Percentiles rank a stretch among this genome's conserved stretches.
Evolutionary conservation across 352 stramenopile genomes (phyloP).

Genomic region (Globisporangium spiculum): DNA sequence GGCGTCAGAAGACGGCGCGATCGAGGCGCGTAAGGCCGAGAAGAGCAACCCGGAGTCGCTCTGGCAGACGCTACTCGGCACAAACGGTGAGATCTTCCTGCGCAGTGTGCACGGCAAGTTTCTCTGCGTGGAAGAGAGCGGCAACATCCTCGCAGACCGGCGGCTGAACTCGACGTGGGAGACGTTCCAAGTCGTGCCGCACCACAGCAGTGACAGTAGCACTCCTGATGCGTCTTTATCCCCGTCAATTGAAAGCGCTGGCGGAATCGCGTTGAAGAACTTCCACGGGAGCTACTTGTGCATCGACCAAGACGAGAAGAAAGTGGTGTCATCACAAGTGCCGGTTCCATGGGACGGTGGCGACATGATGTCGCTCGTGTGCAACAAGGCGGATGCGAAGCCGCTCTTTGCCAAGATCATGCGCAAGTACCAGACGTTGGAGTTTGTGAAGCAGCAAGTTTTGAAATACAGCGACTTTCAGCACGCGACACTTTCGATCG

Average conservation of each 20-base stretch:
- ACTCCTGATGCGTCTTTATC: not conserved
- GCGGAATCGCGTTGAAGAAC: slow-evolving; percentile 64
- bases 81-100: slow-evolving; percentile 59
- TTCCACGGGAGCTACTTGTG: slow-evolving; percentile 80
- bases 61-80: slow-evolving; percentile 73
- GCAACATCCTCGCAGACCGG: slow-evolving; percentile 66
- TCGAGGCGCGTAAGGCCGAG: slow-evolving; percentile 34
- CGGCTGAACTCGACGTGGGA: slow-evolving; percentile 83
- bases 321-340: slow-evolving; percentile 38
- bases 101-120: slow-evolving; percentile 82
- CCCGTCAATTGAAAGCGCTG: slow-evolving; percentile 3
- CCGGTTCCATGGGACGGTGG: slow-evolving; percentile 71
- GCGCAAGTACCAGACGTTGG: slow-evolving; percentile 67
- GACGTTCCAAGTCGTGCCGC: slow-evolving; percentile 80
- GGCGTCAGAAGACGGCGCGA: slow-evolving; percentile 58
- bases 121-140: slow-evolving; percentile 75
- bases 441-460: slow-evolving; percentile 47
- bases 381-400: slow-evolving; percentile 50
- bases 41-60: slow-evolving; percentile 36
- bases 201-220: slow-evolving; percentile 23
- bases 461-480: slow-evolving; percentile 46
- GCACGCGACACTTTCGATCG: slow-evolving; percentile 52
- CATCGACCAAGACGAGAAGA: slow-evolving; percentile 45
- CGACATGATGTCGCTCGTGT: slow-evolving; percentile 73
- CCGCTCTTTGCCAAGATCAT: slow-evolving; percentile 67